Conservation (phyloP, 108 stramenopile genomes). For the Fragilaria radians region DNA sequence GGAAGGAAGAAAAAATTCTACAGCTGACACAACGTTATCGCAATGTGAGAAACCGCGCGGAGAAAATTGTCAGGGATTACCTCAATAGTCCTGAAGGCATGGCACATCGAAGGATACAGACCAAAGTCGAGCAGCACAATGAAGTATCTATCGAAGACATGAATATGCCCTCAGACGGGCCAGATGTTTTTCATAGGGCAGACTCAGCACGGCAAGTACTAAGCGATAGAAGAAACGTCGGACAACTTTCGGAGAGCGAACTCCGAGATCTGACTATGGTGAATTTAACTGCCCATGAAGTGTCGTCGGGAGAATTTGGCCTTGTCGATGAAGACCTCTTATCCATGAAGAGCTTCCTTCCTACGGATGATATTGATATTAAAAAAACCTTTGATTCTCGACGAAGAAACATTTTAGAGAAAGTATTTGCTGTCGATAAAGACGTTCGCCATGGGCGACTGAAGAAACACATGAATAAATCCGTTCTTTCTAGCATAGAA, state of each 20-base stretch:
- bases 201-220: conserved; percentile 49
- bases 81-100: conserved; percentile 29
- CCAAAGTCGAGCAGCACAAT: too few species aligned
- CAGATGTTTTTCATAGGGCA: conserved; percentile 62
- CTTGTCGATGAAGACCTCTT: conserved; percentile 69
- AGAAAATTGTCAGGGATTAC: conserved; percentile 52
- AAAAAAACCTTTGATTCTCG: conserved; percentile 51
- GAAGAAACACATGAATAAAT: conserved; percentile 58
- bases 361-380: conserved; percentile 19
- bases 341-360: conserved; percentile 64
- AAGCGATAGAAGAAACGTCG: conserved; percentile 18
- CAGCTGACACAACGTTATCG: conserved; percentile 31
- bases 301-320: conserved; percentile 15
- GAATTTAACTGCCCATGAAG: conserved; percentile 3
- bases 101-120: background rate
- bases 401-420: conserved; percentile 61
- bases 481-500: conserved; percentile 18
- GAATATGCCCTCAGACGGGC: conserved; percentile 49
- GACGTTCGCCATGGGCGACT: conserved; percentile 68
- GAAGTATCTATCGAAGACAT: conserved; percentile 11
- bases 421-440: conserved; percentile 71
- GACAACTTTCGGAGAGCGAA: too few species aligned
- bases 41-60: conserved; percentile 60
- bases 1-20: conserved; percentile 13
- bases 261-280: background rate